A percentile compares a stretch with the other conserved stretches of the same genome.
These are phyloP conservation scores for Claviceps sp. DNA, from an alignment of 2,329 filamentous ascomycete species.

Conservation along the genomic window DNA sequence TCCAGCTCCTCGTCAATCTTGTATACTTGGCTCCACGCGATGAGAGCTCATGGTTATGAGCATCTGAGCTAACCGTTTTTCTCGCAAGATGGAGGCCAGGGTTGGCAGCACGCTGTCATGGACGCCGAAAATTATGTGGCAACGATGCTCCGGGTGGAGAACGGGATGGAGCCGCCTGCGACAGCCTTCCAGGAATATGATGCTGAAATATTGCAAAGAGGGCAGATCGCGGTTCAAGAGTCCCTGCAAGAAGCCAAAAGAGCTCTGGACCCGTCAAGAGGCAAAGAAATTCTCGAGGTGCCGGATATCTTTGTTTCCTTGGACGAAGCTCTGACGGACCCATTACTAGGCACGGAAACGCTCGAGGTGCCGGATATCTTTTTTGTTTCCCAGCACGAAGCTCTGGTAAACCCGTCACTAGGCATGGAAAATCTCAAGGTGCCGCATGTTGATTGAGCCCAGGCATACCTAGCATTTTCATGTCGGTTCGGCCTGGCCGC, in stretches of 20 bases:
- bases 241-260: conserved; percentile 19
- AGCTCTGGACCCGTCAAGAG: conserved; percentile 15
- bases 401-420: no score
- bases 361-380: no score
- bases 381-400: no score
- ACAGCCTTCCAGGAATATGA: conserved; percentile 17
- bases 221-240: conserved; percentile 20
- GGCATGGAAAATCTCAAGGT: background rate
- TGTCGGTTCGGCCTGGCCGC: no score
- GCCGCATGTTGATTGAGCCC: no score
- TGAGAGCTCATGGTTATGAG: no score
- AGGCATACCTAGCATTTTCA: no score
- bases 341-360: background rate
- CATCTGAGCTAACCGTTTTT: no score
- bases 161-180: conserved; percentile 6
- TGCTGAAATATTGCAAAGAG: conserved; percentile 19
- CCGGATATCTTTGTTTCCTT: conserved; percentile 1
- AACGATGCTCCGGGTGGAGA: conserved; percentile 14
- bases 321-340: no score
- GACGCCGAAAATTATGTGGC: conserved; percentile 26
- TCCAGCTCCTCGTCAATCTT: background rate
- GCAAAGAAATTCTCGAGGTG: conserved; percentile 21
- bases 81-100: conserved; percentile 26
- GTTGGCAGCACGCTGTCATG: conserved; percentile 28
- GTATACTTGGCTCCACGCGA: background rate